Base-by-base conservation (phyloP, 2,329 filamentous ascomycete genomes). In the Aureobasidium sp. region DNA sequence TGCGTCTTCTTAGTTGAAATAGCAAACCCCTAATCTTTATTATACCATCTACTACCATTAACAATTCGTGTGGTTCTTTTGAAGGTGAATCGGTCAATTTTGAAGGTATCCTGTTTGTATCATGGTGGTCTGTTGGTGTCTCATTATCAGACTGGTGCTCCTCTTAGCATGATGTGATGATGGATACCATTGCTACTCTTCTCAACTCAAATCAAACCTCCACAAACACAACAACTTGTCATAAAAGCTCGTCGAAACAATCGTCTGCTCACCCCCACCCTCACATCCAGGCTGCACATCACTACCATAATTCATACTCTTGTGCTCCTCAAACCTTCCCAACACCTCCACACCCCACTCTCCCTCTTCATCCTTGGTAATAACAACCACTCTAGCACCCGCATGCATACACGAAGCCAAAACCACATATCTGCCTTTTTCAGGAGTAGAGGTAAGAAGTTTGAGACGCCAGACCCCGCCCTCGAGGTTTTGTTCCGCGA, bases 321-420 rank as follows among this genome's bases (percentile, higher is more conserved):
- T 80, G 72, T 97, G 91, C 71, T 93, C 89, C 67, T 90, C 88
- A 70, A 96, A 96, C 58, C 81, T 82, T 0, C 82, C 86, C 51
- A 92, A 67, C 1, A 93, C 79, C 47, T 82, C 77, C 62, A 94
- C 86, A 1, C 69, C 70, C 82, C 87, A 91, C 62, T 76, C 64
- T 65, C 74, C 71, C 1, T 74, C 68, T 1, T 72, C 70, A 31
- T 67, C 64, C 17, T 53, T 56, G 22, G 47, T 70, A 3, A 86
- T 69, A 63, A 74, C 74, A 2, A 87, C 71, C n/a, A 97, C 75
- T 60, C 87, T 83, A 11, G 85, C 81, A 0, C 94, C 94, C 2
- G 89, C 90, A 77, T 97, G 89, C 93, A 97, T 97, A 71, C 94
- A 97, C 49, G 91, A 96, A 17, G 87, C 92, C 44, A 97, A 77